phyloP scores from a whole-genome alignment of 2,329 filamentous ascomycete species.

The Claviceps sp. region DNA sequence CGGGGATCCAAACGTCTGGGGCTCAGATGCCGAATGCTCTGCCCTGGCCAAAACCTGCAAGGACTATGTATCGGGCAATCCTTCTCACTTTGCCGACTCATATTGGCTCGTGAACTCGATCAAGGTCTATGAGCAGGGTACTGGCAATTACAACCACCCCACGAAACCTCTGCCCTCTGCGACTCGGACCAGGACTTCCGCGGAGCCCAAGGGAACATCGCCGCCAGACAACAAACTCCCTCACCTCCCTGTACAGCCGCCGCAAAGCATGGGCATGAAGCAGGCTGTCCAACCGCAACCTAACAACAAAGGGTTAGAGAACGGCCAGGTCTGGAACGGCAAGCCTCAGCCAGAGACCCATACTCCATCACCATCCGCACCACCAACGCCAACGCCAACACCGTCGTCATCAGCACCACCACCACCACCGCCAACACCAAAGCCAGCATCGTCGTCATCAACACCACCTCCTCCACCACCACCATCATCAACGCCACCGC shows the following conservation, averaged over 20 bases:
- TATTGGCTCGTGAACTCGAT: constrained; percentile 69
- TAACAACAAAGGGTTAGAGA: neutral
- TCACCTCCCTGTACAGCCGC: neutral
- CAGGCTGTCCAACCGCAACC: neutral
- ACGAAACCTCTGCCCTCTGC: neutral
- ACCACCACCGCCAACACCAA: neutral
- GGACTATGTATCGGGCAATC: constrained; percentile 59
- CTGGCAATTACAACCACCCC: neutral
- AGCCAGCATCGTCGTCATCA: no score
- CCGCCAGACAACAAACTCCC: no score
- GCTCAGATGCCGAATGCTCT: constrained; percentile 40
- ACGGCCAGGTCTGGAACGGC: constrained; percentile 2
- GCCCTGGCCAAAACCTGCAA: constrained; percentile 51
- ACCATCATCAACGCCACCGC: neutral
- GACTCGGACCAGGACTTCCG: neutral
- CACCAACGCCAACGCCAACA: no score
- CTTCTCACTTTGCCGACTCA: constrained; percentile 53
- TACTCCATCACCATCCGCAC: neutral
- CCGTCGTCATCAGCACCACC: neutral
- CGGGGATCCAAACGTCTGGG: constrained; percentile 47
- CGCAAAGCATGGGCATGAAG: no score
- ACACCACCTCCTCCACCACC: no score
- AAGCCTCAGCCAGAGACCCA: neutral
- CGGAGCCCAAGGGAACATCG: neutral
- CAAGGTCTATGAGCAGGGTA: constrained; percentile 38